Conservation (phyloP, 1,284 basidiomycete genomes). For the Cryptococcus sp. region DNA sequence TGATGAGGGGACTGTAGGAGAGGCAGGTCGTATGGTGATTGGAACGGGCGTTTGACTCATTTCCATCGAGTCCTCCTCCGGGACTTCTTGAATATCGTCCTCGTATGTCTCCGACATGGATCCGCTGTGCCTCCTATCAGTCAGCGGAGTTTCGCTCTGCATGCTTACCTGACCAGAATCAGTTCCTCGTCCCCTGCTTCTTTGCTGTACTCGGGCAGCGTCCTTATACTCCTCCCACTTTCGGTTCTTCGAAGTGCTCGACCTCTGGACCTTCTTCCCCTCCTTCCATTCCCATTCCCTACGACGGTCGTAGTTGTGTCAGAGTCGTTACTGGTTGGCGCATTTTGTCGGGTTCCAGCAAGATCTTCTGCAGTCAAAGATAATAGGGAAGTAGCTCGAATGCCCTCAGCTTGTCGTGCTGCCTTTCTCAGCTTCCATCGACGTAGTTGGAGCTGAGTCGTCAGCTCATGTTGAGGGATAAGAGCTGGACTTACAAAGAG, state of each 20-base stretch:
- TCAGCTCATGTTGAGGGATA: background rate
- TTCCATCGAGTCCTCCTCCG: background rate
- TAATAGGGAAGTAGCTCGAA: background rate
- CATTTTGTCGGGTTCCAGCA: background rate
- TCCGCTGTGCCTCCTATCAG: background rate
- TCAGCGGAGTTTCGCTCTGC: background rate
- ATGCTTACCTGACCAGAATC: constrained; percentile 32
- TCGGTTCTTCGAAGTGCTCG: constrained; percentile 26
- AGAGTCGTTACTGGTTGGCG: background rate
- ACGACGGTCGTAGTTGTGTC: background rate
- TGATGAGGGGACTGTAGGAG: constrained; percentile 1
- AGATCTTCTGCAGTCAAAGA: background rate
- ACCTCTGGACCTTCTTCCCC: constrained; percentile 9
- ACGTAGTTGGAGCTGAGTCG: background rate
- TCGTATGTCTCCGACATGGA: background rate
- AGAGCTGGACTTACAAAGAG: background rate
- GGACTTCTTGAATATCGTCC: background rate
- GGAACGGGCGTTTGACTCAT: background rate
- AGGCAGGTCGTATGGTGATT: constrained; percentile 2
- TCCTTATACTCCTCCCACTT: constrained; percentile 35
- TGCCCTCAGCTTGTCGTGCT: background rate
- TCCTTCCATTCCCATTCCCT: constrained; percentile 1
- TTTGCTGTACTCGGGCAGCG: constrained; percentile 36
- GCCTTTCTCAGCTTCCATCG: background rate
- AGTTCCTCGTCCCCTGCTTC: constrained; percentile 41